Evolutionary conservation across 257 asterid species (phyloP).

Genomic region (Lycium ferocissimum): DNA sequence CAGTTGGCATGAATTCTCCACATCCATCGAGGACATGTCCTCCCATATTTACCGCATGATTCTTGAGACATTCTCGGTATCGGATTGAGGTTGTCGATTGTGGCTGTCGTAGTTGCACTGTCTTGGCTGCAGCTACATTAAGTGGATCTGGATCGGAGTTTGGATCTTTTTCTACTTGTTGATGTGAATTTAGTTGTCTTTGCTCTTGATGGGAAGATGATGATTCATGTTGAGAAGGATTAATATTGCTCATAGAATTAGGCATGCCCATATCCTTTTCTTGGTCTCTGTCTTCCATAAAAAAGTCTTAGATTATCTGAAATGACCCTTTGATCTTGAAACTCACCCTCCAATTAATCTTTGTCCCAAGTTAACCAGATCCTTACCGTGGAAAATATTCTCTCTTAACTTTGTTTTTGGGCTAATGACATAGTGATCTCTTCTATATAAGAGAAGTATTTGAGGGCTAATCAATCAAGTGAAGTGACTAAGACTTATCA

Average conservation of each 20-base stretch:
- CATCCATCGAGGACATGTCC: conserved; percentile 25
- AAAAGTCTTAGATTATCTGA: not conserved
- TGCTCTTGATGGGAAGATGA: not conserved
- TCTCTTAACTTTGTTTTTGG: not conserved
- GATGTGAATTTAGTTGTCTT: not conserved
- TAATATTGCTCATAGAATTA: not conserved
- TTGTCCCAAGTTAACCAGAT: too few species aligned
- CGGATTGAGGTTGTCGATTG: not conserved
- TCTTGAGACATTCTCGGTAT: conserved; percentile 17
- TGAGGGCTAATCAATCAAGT: too few species aligned
- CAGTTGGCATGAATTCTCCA: conserved; percentile 30
- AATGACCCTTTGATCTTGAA: not conserved
- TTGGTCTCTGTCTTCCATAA: conserved; percentile 1
- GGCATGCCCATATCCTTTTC: not conserved
- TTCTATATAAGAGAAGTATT: not conserved
- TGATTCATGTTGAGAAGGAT: not conserved
- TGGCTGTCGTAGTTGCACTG: not conserved
- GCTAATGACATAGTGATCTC: not conserved
- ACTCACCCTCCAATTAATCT: not conserved
- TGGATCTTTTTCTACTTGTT: not conserved
- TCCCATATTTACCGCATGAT: conserved; percentile 9
- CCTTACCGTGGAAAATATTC: too few species aligned
- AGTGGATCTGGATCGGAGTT: not conserved
- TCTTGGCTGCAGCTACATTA: too few species aligned
- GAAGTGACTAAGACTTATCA: not conserved